Conservation (phyloP, 371 early-diverging fungal species). For the Mortierella sp. region DNA sequence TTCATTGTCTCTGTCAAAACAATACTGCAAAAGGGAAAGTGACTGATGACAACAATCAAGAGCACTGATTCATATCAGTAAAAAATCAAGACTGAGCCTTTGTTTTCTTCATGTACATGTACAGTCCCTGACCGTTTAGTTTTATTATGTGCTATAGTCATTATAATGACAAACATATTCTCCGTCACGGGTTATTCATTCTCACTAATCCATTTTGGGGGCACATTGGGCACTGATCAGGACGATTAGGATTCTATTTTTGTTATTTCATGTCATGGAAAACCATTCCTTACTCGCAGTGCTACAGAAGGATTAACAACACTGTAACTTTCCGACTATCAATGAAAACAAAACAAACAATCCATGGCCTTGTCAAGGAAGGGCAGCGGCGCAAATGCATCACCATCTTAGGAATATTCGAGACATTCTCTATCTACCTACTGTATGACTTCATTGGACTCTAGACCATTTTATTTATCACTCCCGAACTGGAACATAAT, state of each 20-base stretch:
- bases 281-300: too few relatives aligned
- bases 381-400: too few relatives aligned
- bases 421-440: neutral
- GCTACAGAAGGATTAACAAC: too few relatives aligned
- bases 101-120: neutral
- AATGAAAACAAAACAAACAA: neutral
- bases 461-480: neutral
- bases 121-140: too few relatives aligned
- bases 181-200: neutral
- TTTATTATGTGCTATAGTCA: too few relatives aligned
- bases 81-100: slow-evolving; percentile 2
- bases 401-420: neutral
- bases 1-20: neutral
- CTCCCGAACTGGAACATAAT: neutral
- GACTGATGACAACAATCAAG: slow-evolving; percentile 1
- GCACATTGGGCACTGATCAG: neutral
- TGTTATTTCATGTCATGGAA: too few relatives aligned
- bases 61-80: slow-evolving; percentile 3
- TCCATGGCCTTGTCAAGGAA: neutral
- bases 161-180: too few relatives aligned
- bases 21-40: neutral
- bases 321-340: neutral
- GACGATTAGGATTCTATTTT: neutral
- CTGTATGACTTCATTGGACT: neutral
- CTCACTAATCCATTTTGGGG: neutral